Evolutionary conservation across 2,329 filamentous ascomycete species (phyloP).

Genomic region (Exserohilum rostratum): DNA sequence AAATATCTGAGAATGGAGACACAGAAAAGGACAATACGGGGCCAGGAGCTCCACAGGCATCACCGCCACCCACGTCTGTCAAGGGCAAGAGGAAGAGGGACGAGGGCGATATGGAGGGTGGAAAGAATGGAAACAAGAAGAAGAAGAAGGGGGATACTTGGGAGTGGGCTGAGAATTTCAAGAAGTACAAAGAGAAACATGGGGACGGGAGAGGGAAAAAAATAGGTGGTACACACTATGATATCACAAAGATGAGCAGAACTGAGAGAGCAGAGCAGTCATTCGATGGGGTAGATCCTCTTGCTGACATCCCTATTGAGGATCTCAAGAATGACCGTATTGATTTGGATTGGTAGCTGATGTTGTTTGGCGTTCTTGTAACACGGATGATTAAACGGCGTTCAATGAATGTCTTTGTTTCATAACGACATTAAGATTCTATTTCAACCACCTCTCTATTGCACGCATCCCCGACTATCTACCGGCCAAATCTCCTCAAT

Average conservation of each 20-base stretch:
- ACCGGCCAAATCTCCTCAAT: constrained; percentile 61
- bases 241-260: constrained; percentile 29
- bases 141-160: constrained; percentile 19
- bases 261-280: constrained; percentile 14
- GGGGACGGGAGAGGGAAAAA: too few species aligned
- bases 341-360: constrained; percentile 1
- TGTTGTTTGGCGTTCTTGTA: not conserved
- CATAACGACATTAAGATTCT: not conserved
- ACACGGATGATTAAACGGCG: not conserved
- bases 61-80: not conserved
- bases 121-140: not conserved
- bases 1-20: constrained; percentile 3
- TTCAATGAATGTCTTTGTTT: not conserved
- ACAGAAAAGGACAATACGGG: constrained; percentile 10
- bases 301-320: constrained; percentile 12
- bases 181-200: constrained; percentile 12
- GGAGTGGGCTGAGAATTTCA: constrained; percentile 17
- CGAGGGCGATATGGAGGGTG: not conserved
- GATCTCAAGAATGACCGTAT: constrained; percentile 15
- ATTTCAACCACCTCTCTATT: constrained; percentile 38
- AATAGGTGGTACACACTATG: constrained; percentile 22
- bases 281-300: constrained; percentile 20
- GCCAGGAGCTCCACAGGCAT: not conserved
- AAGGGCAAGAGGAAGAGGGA: constrained; percentile 8
- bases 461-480: constrained; percentile 59